Evolutionary conservation across 78 protist genomes (phyloP).

Genomic region (Pelomyxa schiedti): DNA sequence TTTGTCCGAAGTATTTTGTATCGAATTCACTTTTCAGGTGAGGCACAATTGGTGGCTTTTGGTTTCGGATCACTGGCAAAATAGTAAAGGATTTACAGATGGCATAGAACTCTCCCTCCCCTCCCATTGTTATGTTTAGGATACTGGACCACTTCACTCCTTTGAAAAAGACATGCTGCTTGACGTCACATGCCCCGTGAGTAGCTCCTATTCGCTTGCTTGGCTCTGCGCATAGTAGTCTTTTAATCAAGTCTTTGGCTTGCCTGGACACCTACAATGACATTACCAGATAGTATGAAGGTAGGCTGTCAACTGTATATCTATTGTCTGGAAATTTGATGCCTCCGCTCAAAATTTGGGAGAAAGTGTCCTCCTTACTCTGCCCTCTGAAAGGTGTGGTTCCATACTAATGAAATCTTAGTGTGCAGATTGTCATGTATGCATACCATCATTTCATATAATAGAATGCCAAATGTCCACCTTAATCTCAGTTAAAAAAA

Average conservation of each 20-base stretch:
- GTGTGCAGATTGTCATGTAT: no score
- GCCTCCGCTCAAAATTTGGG: background rate
- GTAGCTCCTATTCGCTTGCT: constrained; percentile 48
- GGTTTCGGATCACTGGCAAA: background rate
- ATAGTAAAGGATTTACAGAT: no score
- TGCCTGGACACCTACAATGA: background rate
- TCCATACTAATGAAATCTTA: no score
- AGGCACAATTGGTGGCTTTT: background rate
- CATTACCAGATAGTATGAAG: background rate
- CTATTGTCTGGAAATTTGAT: constrained; percentile 1
- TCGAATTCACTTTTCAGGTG: background rate
- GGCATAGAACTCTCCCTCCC: no score
- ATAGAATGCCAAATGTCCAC: constrained; percentile 83
- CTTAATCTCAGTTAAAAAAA: no score
- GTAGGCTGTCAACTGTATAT: background rate
- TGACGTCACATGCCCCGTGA: constrained; percentile 39
- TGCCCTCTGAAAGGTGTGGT: constrained; percentile 1
- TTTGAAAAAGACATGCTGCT: constrained; percentile 42
- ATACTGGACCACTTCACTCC: constrained; percentile 22
- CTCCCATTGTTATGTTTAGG: no score
- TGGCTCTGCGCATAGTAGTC: constrained; percentile 44
- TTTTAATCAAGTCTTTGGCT: constrained; percentile 20
- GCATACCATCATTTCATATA: constrained; percentile 71
- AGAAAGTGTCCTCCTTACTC: constrained; percentile 15
- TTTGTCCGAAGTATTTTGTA: background rate